A percentile compares a stretch with the other conserved stretches of the same genome.
These are phyloP conservation scores for Fistulina hepatica DNA, from an alignment of 1,284 basidiomycete genomes.

Conservation along the genomic window DNA sequence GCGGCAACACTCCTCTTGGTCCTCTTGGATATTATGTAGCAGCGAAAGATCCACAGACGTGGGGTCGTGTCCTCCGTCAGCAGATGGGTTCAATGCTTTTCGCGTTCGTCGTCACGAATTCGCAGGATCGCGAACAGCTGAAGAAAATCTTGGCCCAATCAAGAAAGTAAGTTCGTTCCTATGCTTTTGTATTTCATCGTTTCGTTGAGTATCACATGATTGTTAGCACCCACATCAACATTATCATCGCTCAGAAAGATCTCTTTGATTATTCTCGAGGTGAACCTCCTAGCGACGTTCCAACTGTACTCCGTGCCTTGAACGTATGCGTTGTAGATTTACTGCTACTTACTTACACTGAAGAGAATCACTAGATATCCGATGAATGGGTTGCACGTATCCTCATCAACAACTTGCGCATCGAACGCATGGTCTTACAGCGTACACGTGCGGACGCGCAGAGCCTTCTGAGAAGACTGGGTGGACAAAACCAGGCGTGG, in stretches of 20 bases:
- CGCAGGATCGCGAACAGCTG: slow-evolving; percentile 54
- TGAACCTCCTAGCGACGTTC: slow-evolving; percentile 46
- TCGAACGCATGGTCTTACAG: slow-evolving; percentile 69
- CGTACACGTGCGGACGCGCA: slow-evolving; percentile 51
- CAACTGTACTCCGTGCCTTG: slow-evolving; percentile 79
- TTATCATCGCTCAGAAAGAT: slow-evolving; percentile 58
- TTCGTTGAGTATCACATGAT: slow-evolving; percentile 8
- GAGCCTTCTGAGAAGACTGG: slow-evolving; percentile 33
- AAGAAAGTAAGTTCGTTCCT: slow-evolving; percentile 40
- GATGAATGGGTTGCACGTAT: slow-evolving; percentile 72
- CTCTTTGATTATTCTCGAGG: slow-evolving; percentile 67
- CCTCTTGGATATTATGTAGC: slow-evolving; percentile 79
- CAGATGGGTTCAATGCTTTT: slow-evolving; percentile 56
- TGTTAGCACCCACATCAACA: slow-evolving; percentile 23
- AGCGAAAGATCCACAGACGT: slow-evolving; percentile 56
- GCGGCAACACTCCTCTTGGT: slow-evolving; percentile 68
- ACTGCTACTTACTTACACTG: background rate
- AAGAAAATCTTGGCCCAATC: slow-evolving; percentile 45
- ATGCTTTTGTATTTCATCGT: slow-evolving; percentile 4
- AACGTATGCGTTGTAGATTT: slow-evolving; percentile 39
- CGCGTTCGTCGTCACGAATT: slow-evolving; percentile 71
- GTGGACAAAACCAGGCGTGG: slow-evolving; percentile 31
- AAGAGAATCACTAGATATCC: slow-evolving; percentile 43
- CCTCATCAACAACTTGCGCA: slow-evolving; percentile 62
- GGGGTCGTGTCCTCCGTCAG: slow-evolving; percentile 57